Evolutionary conservation across 495 filamentous ascomycete genomes (phyloP), one percentile per base, ranked within the genome.

Genomic region (Hyaloscypha variabilis): DNA sequence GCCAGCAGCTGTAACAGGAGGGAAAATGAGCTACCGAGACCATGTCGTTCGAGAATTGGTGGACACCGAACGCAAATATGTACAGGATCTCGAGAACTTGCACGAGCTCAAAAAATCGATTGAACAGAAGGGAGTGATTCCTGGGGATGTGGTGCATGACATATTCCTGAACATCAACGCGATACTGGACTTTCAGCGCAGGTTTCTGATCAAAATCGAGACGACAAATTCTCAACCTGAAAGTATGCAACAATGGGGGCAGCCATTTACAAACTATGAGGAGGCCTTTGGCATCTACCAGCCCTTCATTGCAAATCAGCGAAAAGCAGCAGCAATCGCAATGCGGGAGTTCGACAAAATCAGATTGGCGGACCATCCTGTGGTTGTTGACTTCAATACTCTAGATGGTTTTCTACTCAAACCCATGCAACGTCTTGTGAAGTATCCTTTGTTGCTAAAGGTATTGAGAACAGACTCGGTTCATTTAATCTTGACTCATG

Each of bases 141-240:
- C 93, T 5, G 94, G 95, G 58, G 96, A 99, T 76, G 84, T 88
- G 19, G 89, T 97, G 28, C 95, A 98, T 77, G 88, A 93, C 72
- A 96, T 99, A 68, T 99, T 99, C 79, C 81, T 97, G 63, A 99
- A 99, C 77, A 81, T 98, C 68, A 97, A 98, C 76, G 86, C 90
- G 28, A 88, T 99, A 30, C 81, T 99, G 4, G 96, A 99, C 75
- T 97, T 96, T 72, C 95, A 97, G 69, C 88, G 96, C 62, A 84
- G 93, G 28, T 99, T 99, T 72, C 78, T 98, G 57, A 98, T 99
- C 74, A 86, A 91, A 57, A 92, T 99, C 65, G 95, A 99, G 77
- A 96, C 96, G 54, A 94, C 93, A 59, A 97, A 98, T 71, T 90
- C 90, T 19, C 83, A 90, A 74, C 85, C 91, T 1, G 86, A 90